Evolutionary conservation across 2,329 filamentous ascomycete genomes (phyloP), one percentile per base, ranked within the genome.

Genomic region (Mariannaea elegans): DNA sequence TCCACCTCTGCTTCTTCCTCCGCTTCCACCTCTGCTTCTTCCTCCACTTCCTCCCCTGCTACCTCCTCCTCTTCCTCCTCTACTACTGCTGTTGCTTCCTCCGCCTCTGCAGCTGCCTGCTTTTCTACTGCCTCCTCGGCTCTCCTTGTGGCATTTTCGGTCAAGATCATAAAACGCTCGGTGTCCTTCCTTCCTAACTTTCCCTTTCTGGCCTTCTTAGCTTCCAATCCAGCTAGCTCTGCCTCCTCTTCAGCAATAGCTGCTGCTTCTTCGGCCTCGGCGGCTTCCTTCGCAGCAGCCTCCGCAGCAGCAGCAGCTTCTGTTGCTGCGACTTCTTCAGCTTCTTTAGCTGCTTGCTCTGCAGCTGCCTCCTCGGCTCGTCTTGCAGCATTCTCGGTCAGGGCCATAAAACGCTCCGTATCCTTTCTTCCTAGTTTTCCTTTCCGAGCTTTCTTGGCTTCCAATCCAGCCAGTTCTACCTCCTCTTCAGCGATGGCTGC

Each of bases 41-140:
- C 68, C 65, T 74, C 70, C 13, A 70, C 65, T 45, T 65, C 69
- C 44, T 73, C 72, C 14, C 54, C 56, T 10, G 71, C 72, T 46
- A n/a, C n/a, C n/a, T n/a, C n/a, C n/a, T n/a, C n/a, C n/a, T n/a
- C n/a, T 31, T 7, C 27, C 27, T 38, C 29, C 27, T 39, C 47
- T 18, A 19, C 13, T 7, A 70, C 72, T 36, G 70, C 56, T 7
- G 19, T 32, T 4, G 46, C 47, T 18, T 73, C 69, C 27, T 67
- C 62, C 3, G 64, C 75, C 29, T 74, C 67, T 23, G 55, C 63
- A 32, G 69, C 71, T 47, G 66, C 71, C 65, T 75, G 60, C 65
- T 74, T 68, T 65, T 74, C 70, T 14, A 70, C 65, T 42, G 65
- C 69, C 42, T 73, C 72, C n/a, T 57, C 56, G 12, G 71, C 72